Base-by-base conservation (phyloP, 805 yeast genomes). In the Lachancea sp. region DNA sequence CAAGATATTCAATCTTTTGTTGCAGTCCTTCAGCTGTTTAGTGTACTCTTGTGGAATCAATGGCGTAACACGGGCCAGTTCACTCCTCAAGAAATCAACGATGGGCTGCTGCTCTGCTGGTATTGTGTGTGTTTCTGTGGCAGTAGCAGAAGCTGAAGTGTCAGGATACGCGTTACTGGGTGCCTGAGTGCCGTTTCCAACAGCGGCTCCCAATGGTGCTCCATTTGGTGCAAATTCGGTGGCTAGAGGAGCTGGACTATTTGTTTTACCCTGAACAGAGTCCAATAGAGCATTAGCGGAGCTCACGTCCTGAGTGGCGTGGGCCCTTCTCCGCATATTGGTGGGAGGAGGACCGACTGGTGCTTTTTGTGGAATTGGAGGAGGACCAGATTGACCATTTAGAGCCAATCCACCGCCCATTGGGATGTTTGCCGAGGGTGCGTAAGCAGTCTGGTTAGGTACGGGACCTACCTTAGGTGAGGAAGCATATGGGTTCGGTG, bases 21-120 rank as follows among this genome's bases (percentile, higher is more conserved):
- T 91, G 59, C 95, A 80, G 62, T 91, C 98, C 38, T 67, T 70
- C 42, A 84, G 75, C 58, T 88, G 96, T 50, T 79, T 82, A 22
- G 74, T 63, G 57, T 77, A 87, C 60, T 78, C 80, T 41, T 79
- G 85, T 20, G 96, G 95, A 36, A 88, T 76, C 37, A 72, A 70
- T 15, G 95, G 91, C 54, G 81, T 76, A 15, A 87, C 80, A 26
- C 78, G 72, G 22, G 70, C 75, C 54, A 87, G 63, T 53, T 79
- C 79, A 3, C 66, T 60, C 12, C 70, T 68, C 44, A 93, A 73
- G 11, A 70, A 69, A n/a, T 74, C 71, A 55, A 69, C 79, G 37
- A 93, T 78, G 15, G 82, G 81, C 54, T 66, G 57, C 8, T 81
- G 74, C 9, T 69, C 72, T 12, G 70, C 75, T 2, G 89, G 78